phyloP scores from a whole-genome alignment of 768 basidiomycete species.

The Pulveroboletus sp. region DNA sequence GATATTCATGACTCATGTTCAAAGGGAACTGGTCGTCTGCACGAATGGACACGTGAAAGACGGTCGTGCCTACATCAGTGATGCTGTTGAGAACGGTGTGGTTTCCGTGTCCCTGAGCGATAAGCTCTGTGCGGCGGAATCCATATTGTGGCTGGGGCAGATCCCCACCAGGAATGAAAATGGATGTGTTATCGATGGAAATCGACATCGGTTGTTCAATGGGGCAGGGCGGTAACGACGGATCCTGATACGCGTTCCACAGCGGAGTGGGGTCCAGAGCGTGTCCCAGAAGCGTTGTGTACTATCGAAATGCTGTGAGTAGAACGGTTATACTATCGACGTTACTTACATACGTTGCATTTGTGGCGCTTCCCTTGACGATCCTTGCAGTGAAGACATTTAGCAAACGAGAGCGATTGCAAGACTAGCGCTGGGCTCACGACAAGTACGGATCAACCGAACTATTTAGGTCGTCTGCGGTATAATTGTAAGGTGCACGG shows the following conservation, averaged over 20 bases:
- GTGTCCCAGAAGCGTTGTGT: conserved; percentile 41
- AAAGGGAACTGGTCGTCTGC: conserved; percentile 40
- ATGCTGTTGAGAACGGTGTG: too few relatives aligned
- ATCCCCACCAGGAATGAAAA: conserved; percentile 51
- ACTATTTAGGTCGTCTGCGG: conserved; percentile 40
- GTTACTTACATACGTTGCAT: conserved; percentile 44
- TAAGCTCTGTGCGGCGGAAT: too few relatives aligned
- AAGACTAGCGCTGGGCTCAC: conserved; percentile 34
- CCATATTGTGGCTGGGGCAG: conserved; percentile 36
- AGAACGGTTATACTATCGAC: too few relatives aligned
- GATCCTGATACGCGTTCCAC: conserved; percentile 42
- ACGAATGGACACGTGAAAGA: conserved; percentile 51
- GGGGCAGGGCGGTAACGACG: conserved; percentile 13
- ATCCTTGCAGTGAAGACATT: conserved; percentile 33
- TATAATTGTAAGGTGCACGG: conserved; percentile 46
- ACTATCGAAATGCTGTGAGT: conserved; percentile 27
- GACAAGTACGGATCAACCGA: conserved; percentile 53
- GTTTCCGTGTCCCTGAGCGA: too few relatives aligned
- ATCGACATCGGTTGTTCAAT: conserved; percentile 51
- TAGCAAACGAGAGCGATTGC: not conserved
- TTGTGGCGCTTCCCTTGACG: conserved; percentile 47
- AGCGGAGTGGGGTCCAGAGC: conserved; percentile 45
- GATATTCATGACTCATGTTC: conserved; percentile 59
- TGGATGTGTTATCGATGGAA: conserved; percentile 53
- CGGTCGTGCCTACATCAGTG: too few relatives aligned